Base-by-base conservation (phyloP, 2,329 filamentous ascomycete genomes). In the Myriosclerotinia curreyana region DNA sequence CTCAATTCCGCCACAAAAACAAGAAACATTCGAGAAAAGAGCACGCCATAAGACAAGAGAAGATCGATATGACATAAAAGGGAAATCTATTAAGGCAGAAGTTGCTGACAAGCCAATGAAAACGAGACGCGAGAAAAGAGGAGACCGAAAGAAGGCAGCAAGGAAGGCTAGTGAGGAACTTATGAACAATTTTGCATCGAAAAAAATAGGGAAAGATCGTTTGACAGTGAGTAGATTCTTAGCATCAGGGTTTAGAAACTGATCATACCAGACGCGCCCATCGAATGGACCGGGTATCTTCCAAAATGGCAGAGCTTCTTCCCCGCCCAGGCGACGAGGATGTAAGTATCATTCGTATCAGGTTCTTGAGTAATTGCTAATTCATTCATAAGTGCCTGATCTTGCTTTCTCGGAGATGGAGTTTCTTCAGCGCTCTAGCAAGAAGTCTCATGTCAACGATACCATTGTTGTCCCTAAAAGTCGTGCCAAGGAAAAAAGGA, bases 181-280 rank as follows among this genome's bases (percentile, higher is more conserved):
- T 9, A 81, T 86, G 74, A 74, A 78, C 8, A 81, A 81, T 25
- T 89, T 88, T 66, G 76, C 76, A 15, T 86, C 86, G 0, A 73
- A 79, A 4, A 81, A 81, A 60, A 79, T 89, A 50, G 73, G 79
- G 14, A 78, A 78, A 56, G 75, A 79, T n/a, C 79, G 82, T 12
- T 74, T 86, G 60, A 85, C 83, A 20, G 83, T 85, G 72, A 69
- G 78, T 60, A 50, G 50, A 17, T 34, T 51, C n/a, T 44, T 28
- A 25, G 44, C 6, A 42, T 44, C n/a, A 9, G 7, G 28, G 2
- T 17, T 48, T 42, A 48, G 12, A 22, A 12, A 55, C 65, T 71
- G 48, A 72, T 42, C 17, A 36, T 20, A 28, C 44, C 64, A 80
- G 78, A 71, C 79, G 5, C 75, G 72, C 25, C 74, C 75, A 60